These are phyloP conservation scores for Aspergillus novoparasiticus DNA, from an alignment of 2,329 filamentous ascomycete genomes.

Conservation along the genomic window DNA sequence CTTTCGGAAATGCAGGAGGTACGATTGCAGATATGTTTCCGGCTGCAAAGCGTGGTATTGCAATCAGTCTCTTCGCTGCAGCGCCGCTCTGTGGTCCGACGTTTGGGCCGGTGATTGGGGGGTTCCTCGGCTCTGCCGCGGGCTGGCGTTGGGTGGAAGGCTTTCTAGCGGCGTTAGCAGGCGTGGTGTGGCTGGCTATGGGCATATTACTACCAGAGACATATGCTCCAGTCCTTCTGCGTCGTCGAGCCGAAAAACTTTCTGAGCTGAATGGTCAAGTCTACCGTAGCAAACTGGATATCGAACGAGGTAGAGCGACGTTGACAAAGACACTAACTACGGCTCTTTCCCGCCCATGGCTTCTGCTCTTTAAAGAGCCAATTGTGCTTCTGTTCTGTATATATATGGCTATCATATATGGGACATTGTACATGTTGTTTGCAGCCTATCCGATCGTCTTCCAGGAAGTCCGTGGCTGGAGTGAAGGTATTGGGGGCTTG, in stretches of 20 bases:
- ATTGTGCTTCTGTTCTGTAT: constrained; percentile 17
- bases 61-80: constrained; percentile 66
- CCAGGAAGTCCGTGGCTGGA: constrained; percentile 36
- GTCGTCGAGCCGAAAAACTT: constrained; percentile 48
- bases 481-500: constrained; percentile 48
- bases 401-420: constrained; percentile 29
- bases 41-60: constrained; percentile 55
- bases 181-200: constrained; percentile 50
- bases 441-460: constrained; percentile 22
- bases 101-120: constrained; percentile 62
- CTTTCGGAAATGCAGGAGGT: constrained; percentile 62
- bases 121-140: constrained; percentile 63
- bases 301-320: constrained; percentile 42
- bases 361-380: constrained; percentile 26
- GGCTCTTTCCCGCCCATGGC: constrained; percentile 48
- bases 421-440: constrained; percentile 23
- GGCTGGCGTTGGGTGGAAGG: constrained; percentile 72
- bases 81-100: constrained; percentile 68
- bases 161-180: constrained; percentile 63
- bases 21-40: constrained; percentile 63
- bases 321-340: constrained; percentile 41
- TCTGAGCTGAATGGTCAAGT: constrained; percentile 50
- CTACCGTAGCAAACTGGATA: constrained; percentile 38
- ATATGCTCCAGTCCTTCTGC: constrained; percentile 51
- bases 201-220: constrained; percentile 25